Base-by-base conservation (phyloP, 352 stramenopile genomes). In the Phytophthora foliorum region DNA sequence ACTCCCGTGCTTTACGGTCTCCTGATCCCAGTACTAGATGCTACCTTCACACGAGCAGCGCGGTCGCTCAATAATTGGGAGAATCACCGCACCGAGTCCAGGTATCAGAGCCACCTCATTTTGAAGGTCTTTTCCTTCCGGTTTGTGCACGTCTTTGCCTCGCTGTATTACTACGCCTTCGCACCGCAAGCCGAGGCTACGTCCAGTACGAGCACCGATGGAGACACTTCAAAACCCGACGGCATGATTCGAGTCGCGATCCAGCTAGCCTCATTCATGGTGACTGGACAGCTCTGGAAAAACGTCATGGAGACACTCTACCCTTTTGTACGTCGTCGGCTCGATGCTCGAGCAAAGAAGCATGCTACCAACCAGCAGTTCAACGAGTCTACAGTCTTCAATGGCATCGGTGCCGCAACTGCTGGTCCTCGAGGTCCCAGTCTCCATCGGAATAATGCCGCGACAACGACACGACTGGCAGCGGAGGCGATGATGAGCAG, bases 41-140 rank as follows among this genome's bases (percentile, higher is more conserved):
- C 79, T 22, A 58, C 69, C 7, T 98, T 99, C 63, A 98, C 93
- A 50, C 76, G 58, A 41, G 60, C 97, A 46, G 97, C 97, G 4
- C 78, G 81, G 9, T 77, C 71, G 16, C 78, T 99, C 31, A 99
- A 97, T 64, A 88, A 98, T 65, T 98, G 91, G 80, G 94, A 98
- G 75, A 97, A 97, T 74, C 94, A 98, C 78, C 69, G 74, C 55
- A 98, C 92, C 21, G 84, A 95, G 69, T 90, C 80, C 25, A 75
- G 64, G 22, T 92, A 97, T 68, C 82, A 93, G 52, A 97, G 93
- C 68, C 84, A 94, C 27, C 82, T 99, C 57, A 99, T 99, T 67
- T 94, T 98, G 72, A 99, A 99, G 81, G 97, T 99, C 1, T 99
- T 99, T 72, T 92, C 96, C 6, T 99, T 99, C 74, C 91, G 95